These are phyloP conservation scores for Piper longum DNA, from an alignment of 164 flowering plant species.

Conservation along the genomic window DNA sequence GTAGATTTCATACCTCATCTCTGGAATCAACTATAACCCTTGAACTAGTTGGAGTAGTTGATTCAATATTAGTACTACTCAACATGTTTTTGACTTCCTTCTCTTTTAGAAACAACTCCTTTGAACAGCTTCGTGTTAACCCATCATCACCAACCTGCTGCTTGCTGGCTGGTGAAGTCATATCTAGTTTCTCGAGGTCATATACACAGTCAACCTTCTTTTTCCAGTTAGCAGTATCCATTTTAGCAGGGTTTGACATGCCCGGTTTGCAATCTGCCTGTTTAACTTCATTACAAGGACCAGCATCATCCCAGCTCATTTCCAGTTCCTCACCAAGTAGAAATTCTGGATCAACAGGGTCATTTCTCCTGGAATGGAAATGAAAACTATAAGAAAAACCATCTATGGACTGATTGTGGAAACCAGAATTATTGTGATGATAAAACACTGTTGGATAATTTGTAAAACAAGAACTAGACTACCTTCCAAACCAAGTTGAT, in stretches of 20 bases:
- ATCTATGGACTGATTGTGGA: no score
- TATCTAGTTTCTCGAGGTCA: background rate
- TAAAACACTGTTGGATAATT: background rate
- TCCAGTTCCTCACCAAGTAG: background rate
- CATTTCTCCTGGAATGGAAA: background rate
- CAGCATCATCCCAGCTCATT: background rate
- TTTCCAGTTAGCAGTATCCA: background rate
- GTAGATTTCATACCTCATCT: constrained; percentile 6
- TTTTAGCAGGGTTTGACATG: background rate
- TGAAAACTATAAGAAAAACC: background rate
- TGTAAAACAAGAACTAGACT: background rate
- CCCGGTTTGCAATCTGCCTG: background rate
- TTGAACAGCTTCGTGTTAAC: background rate
- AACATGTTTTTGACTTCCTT: constrained; percentile 1
- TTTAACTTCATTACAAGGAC: background rate
- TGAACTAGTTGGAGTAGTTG: constrained; percentile 3
- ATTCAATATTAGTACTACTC: background rate
- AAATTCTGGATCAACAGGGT: background rate
- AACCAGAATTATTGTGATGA: background rate
- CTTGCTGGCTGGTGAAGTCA: background rate
- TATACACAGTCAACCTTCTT: background rate
- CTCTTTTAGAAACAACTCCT: background rate
- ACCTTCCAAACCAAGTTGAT: constrained; percentile 51
- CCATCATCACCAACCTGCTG: background rate
- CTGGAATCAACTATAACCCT: constrained; percentile 6